Conservation (phyloP, 2,329 filamentous ascomycete species). For the Teratosphaeria gauchensis region DNA sequence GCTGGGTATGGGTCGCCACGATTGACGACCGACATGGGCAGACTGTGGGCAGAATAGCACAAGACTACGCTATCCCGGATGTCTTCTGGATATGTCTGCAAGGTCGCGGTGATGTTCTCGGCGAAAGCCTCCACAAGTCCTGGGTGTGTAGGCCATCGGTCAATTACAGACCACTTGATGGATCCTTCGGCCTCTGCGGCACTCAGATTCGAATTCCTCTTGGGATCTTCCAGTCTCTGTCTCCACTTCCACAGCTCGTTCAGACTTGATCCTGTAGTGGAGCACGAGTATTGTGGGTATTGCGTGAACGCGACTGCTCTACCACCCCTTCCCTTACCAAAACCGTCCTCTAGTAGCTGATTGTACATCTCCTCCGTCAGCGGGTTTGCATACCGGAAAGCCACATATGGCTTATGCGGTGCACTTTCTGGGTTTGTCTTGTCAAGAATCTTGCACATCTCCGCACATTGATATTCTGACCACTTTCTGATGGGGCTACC, state of each 20-base stretch:
- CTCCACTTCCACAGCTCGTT: constrained; percentile 99
- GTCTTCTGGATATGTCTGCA: constrained; percentile 75
- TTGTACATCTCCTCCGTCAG: constrained; percentile 91
- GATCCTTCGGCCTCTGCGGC: constrained; percentile 50
- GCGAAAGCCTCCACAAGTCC: constrained; percentile 89
- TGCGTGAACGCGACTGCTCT: constrained; percentile 95
- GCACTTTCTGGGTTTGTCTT: constrained; percentile 84
- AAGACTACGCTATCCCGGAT: constrained; percentile 71
- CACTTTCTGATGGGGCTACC: constrained; percentile 97
- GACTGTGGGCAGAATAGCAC: constrained; percentile 81
- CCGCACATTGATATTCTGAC: constrained; percentile 85
- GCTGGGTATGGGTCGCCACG: constrained; percentile 90
- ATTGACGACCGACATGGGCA: constrained; percentile 97
- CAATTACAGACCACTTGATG: constrained; percentile 95
- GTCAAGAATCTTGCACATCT: constrained; percentile 98
- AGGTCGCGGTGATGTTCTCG: constrained; percentile 76
- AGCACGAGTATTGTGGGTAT: constrained; percentile 97
- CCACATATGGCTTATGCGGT: constrained; percentile 94
- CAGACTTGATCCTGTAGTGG: constrained; percentile 87
- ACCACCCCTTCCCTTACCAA: constrained; percentile 80
- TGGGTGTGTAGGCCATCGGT: constrained; percentile 88
- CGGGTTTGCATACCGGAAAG: constrained; percentile 89
- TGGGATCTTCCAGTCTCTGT: constrained; percentile 58
- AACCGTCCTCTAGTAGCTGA: constrained; percentile 74
- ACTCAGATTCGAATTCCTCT: constrained; percentile 33